Evolutionary conservation across 345 rosid species (phyloP).

Genomic region (Triadica sebifera): DNA sequence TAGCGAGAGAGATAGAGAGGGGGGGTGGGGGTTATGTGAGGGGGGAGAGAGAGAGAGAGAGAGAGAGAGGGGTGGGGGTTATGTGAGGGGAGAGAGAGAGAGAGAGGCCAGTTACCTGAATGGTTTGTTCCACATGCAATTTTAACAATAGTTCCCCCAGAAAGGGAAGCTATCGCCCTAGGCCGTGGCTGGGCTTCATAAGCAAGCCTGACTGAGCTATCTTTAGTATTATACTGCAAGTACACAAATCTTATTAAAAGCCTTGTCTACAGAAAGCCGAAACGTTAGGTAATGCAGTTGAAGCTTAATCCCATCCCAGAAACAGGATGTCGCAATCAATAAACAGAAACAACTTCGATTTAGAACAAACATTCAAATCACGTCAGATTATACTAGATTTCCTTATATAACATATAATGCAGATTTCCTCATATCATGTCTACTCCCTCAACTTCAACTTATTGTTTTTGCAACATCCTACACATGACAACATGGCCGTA

Average conservation of each 20-base stretch:
- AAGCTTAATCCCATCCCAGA: background rate
- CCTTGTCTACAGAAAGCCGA: constrained; percentile 6
- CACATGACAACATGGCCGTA: background rate
- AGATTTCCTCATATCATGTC: background rate
- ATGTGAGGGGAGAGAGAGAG: no score
- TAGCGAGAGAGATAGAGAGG: no score
- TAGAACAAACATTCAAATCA: background rate
- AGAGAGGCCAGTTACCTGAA: constrained; percentile 52
- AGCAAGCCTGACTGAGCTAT: constrained; percentile 83
- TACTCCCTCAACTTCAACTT: background rate
- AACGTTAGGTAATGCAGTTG: background rate
- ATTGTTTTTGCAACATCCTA: background rate
- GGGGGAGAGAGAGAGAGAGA: background rate
- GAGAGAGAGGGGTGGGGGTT: background rate
- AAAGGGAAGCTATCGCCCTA: constrained; percentile 67
- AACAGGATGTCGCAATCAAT: background rate
- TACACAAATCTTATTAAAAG: constrained; percentile 4
- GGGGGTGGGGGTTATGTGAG: no score
- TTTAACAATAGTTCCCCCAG: constrained; percentile 82
- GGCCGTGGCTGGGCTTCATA: constrained; percentile 97
- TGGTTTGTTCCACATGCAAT: constrained; percentile 96
- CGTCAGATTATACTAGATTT: background rate
- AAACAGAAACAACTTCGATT: background rate
- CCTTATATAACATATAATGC: background rate
- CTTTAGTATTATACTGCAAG: constrained; percentile 85